A percentile compares a stretch with the other conserved stretches of the same genome.
Evolutionary conservation across 2,329 filamentous ascomycete genomes (phyloP).

Genomic region (Coniochaeta sp.): DNA sequence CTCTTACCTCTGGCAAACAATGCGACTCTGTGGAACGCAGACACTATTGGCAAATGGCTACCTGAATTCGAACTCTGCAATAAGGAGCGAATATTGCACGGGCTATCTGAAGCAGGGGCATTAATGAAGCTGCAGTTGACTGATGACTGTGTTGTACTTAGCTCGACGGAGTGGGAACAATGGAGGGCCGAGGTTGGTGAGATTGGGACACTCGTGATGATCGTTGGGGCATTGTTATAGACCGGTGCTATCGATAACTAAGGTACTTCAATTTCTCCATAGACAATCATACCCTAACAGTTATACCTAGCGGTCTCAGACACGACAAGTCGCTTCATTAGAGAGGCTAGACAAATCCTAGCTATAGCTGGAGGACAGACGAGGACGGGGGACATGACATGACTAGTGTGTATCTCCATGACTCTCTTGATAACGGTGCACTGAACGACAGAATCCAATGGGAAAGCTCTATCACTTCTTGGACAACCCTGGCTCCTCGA

Average conservation of each 20-base stretch:
- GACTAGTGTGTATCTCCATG: no score
- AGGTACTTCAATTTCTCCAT: no score
- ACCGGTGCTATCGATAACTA: neutral
- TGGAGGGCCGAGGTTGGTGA: constrained; percentile 2
- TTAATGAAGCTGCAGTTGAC: neutral
- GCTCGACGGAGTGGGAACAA: constrained; percentile 1
- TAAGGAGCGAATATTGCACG: neutral
- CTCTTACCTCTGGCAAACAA: constrained; percentile 8
- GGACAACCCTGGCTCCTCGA: no score
- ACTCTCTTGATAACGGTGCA: no score
- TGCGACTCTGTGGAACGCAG: constrained; percentile 7
- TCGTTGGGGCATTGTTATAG: constrained; percentile 4
- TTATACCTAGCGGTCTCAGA: constrained; percentile 52
- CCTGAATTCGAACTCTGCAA: constrained; percentile 2
- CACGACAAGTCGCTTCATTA: no score
- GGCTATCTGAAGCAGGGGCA: neutral
- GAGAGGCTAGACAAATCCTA: no score
- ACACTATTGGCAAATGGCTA: constrained; percentile 5
- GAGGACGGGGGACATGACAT: no score
- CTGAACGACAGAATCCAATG: no score
- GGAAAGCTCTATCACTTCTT: no score
- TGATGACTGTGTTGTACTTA: neutral
- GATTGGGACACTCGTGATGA: constrained; percentile 3
- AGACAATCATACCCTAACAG: constrained; percentile 39
- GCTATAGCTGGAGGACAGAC: no score